Evolutionary conservation across 352 stramenopile genomes (phyloP).

Genomic region (Phytophthora hybrid): DNA sequence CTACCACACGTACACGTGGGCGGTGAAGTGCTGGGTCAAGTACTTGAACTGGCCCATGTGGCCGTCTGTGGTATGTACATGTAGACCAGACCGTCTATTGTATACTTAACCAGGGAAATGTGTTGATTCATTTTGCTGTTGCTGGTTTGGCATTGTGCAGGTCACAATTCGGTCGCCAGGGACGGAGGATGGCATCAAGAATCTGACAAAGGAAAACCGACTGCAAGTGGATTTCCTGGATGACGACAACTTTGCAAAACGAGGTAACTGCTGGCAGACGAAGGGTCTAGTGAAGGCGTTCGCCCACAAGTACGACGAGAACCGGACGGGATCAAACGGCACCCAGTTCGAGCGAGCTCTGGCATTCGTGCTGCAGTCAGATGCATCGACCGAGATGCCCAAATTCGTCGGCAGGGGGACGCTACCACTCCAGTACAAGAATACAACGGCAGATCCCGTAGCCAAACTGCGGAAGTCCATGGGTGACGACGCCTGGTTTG

Average conservation of each 20-base stretch:
- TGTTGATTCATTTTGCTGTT: neutral
- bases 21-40: slow-evolving; percentile 26
- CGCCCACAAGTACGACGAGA: slow-evolving; percentile 26
- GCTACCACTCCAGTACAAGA: slow-evolving; percentile 22
- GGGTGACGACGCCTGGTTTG: slow-evolving; percentile 30
- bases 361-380: slow-evolving; percentile 21
- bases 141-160: slow-evolving; percentile 22
- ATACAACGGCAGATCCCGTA: slow-evolving; percentile 6
- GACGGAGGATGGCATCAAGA: slow-evolving; percentile 33
- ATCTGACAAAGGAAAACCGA: slow-evolving; percentile 42
- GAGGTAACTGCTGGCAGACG: slow-evolving; percentile 35
- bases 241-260: slow-evolving; percentile 38
- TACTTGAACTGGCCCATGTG: slow-evolving; percentile 77
- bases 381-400: slow-evolving; percentile 20
- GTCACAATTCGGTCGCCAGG: slow-evolving; percentile 63
- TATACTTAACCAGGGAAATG: neutral
- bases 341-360: slow-evolving; percentile 34
- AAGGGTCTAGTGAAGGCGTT: slow-evolving; percentile 32
- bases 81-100: neutral
- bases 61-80: slow-evolving; percentile 56
- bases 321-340: slow-evolving; percentile 27
- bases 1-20: slow-evolving; percentile 46
- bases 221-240: slow-evolving; percentile 67
- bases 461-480: slow-evolving; percentile 15
- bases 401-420: slow-evolving; percentile 28